Percentiles rank a stretch among this genome's conserved stretches.
Evolutionary conservation across 2,329 filamentous ascomycete genomes (phyloP).

Genomic region (Apiospora kogelbergensis): DNA sequence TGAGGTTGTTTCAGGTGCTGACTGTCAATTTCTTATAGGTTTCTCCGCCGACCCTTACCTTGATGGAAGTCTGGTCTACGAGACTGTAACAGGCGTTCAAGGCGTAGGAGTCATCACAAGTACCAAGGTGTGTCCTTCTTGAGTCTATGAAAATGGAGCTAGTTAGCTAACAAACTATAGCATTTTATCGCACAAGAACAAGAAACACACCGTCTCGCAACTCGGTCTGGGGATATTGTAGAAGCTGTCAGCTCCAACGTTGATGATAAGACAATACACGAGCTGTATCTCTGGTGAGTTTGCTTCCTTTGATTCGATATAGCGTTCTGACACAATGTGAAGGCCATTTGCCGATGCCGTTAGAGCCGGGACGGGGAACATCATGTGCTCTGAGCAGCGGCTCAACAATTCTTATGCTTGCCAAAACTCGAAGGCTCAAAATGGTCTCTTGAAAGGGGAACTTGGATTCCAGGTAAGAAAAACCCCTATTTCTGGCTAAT

Average conservation of each 20-base stretch:
- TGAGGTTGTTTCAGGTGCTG: neutral
- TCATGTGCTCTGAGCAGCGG: conserved; percentile 68
- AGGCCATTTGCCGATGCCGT: conserved; percentile 71
- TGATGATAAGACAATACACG: conserved; percentile 60
- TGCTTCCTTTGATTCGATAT: neutral
- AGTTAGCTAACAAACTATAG: conserved; percentile 57
- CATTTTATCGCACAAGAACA: conserved; percentile 69
- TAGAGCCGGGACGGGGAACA: conserved; percentile 55
- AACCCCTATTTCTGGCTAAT: neutral
- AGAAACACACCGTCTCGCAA: conserved; percentile 61
- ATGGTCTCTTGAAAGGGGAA: conserved; percentile 64
- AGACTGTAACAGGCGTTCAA: conserved; percentile 46
- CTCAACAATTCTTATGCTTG: conserved; percentile 72
- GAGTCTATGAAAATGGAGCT: neutral
- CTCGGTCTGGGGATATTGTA: conserved; percentile 45
- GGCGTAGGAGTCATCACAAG: conserved; percentile 28
- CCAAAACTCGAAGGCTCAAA: conserved; percentile 66
- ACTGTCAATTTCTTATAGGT: conserved; percentile 4
- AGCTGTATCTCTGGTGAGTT: conserved; percentile 62
- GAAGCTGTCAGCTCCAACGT: conserved; percentile 50
- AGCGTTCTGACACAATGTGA: neutral
- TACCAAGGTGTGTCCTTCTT: conserved; percentile 14
- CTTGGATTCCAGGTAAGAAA: conserved; percentile 50
- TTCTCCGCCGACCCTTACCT: conserved; percentile 57
- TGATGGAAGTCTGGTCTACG: conserved; percentile 45